Evolutionary conservation across 305 asterid genomes (phyloP).

Genomic region (Plantago rigida): DNA sequence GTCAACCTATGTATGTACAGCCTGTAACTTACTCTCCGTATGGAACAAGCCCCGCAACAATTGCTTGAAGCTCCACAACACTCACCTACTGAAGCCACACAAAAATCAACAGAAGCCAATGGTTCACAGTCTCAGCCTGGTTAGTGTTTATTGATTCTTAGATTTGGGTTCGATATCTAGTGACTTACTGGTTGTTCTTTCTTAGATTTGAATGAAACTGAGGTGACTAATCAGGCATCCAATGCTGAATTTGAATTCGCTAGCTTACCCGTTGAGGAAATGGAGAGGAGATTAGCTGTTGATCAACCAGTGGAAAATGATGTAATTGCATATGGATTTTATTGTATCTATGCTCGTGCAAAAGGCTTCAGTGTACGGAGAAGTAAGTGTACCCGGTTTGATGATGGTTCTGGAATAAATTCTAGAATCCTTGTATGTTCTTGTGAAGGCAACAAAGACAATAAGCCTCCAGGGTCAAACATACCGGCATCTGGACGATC

Average conservation of each 20-base stretch:
- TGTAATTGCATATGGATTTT: background rate
- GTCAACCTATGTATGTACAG: too few relatives aligned
- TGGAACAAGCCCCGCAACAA: too few relatives aligned
- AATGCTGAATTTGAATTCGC: background rate
- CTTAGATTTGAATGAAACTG: background rate
- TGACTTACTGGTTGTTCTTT: background rate
- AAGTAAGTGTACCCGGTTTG: background rate
- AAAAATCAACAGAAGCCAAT: too few relatives aligned
- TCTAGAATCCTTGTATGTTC: background rate
- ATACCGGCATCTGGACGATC: background rate
- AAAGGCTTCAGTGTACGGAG: slow-evolving; percentile 7
- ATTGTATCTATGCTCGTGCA: slow-evolving; percentile 11
- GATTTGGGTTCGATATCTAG: too few relatives aligned
- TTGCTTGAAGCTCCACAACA: too few relatives aligned
- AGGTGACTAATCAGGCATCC: background rate
- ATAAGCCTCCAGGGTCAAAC: background rate
- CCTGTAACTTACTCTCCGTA: too few relatives aligned
- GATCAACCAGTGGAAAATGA: background rate
- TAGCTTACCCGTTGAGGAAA: background rate
- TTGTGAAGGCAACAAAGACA: background rate
- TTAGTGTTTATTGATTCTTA: too few relatives aligned
- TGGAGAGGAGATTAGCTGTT: background rate
- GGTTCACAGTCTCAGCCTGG: too few relatives aligned
- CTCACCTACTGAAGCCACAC: too few relatives aligned
- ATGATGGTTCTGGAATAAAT: background rate